Percentiles rank a stretch among this genome's conserved stretches.
Conservation (phyloP, 352 stramenopile species). For the Sclerospora graminicola region DNA sequence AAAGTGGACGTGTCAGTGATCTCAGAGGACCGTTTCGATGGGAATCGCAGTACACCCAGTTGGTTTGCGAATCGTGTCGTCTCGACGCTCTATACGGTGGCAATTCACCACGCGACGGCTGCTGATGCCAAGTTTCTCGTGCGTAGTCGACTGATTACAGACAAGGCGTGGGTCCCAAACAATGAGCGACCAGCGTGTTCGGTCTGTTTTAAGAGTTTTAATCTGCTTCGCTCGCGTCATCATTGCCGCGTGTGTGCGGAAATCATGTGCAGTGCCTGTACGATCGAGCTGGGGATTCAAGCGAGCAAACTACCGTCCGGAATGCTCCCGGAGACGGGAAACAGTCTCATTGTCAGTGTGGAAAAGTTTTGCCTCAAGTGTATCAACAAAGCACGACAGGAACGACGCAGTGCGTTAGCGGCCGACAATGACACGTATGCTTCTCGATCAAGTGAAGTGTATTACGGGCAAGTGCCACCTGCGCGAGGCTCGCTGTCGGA, state of each 20-base stretch:
- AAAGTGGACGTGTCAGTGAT: constrained; percentile 44
- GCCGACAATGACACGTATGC: constrained; percentile 13
- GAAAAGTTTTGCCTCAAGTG: constrained; percentile 81
- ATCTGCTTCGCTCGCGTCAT: constrained; percentile 57
- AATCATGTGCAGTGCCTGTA: constrained; percentile 71
- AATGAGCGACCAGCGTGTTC: constrained; percentile 53
- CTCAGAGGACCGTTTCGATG: constrained; percentile 26
- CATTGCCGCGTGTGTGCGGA: constrained; percentile 76
- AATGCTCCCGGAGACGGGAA: constrained; percentile 45
- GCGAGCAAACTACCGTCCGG: constrained; percentile 39
- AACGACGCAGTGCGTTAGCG: constrained; percentile 32
- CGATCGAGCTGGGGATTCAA: constrained; percentile 47
- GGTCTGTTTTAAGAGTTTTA: constrained; percentile 74
- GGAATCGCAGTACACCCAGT: constrained; percentile 44
- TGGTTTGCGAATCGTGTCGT: constrained; percentile 65
- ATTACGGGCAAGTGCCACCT: constrained; percentile 13
- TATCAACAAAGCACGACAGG: constrained; percentile 55
- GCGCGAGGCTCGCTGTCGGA: constrained; percentile 25
- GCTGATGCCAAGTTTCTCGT: constrained; percentile 61
- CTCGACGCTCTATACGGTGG: constrained; percentile 27
- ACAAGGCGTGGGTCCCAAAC: constrained; percentile 64
- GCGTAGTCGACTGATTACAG: constrained; percentile 40
- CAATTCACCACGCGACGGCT: constrained; percentile 29
- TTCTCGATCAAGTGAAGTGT: constrained; percentile 24
- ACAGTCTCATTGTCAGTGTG: constrained; percentile 42